A percentile compares a stretch with the other conserved stretches of the same genome.
These are phyloP conservation scores for Torulaspora quercuum DNA, from an alignment of 805 yeast genomes.

Conservation along the genomic window DNA sequence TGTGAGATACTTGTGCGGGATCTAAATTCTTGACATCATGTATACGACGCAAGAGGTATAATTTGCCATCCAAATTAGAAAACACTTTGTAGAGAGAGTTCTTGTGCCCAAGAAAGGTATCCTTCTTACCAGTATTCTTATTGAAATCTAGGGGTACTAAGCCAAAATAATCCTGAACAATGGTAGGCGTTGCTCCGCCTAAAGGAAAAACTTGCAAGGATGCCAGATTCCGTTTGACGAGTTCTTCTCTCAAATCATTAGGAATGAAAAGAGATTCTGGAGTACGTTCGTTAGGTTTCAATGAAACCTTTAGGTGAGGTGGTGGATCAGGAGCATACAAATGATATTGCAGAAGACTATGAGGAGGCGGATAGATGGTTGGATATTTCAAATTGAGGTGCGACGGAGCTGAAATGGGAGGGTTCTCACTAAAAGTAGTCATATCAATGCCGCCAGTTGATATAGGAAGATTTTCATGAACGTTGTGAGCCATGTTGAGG, in stretches of 20 bases:
- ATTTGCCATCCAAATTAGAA: slow-evolving; percentile 71
- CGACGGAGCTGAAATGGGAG: slow-evolving; percentile 7
- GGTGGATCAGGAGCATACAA: slow-evolving; percentile 88
- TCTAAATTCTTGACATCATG: slow-evolving; percentile 55
- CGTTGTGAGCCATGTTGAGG: slow-evolving; percentile 2
- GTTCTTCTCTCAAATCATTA: slow-evolving; percentile 62
- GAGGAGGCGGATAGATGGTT: slow-evolving; percentile 39
- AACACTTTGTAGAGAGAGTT: slow-evolving; percentile 73
- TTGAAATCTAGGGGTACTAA: slow-evolving; percentile 71
- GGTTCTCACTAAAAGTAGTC: slow-evolving; percentile 2
- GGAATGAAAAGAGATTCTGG: slow-evolving; percentile 70
- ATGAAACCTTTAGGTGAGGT: slow-evolving; percentile 57
- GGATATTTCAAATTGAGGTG: slow-evolving; percentile 29
- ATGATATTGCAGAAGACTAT: slow-evolving; percentile 63
- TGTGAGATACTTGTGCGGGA: slow-evolving; percentile 53
- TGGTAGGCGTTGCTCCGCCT: slow-evolving; percentile 55
- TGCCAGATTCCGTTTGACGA: slow-evolving; percentile 76
- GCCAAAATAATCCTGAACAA: slow-evolving; percentile 79
- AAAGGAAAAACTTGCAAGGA: slow-evolving; percentile 58
- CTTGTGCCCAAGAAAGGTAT: slow-evolving; percentile 48
- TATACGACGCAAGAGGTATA: slow-evolving; percentile 72
- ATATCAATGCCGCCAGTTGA: slow-evolving; percentile 7
- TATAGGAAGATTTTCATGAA: slow-evolving; percentile 8
- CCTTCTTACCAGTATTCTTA: slow-evolving; percentile 36
- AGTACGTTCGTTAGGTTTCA: slow-evolving; percentile 68